Evolutionary conservation across 2,329 filamentous ascomycete genomes (phyloP).

Genomic region (Nothophoma quercina): DNA sequence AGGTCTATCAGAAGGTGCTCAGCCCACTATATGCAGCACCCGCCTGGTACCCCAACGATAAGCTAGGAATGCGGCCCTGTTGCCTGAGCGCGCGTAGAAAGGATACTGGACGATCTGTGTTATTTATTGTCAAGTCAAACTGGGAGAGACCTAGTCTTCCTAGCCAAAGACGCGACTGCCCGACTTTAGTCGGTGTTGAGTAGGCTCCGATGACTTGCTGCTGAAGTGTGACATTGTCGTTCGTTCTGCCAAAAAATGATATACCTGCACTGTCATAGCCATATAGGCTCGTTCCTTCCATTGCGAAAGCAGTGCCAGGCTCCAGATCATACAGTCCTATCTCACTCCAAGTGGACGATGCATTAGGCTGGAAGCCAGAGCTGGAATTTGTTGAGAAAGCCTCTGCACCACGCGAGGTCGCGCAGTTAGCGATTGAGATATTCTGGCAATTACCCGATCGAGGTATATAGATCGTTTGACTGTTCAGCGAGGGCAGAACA

Average conservation of each 20-base stretch:
- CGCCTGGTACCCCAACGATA: slow-evolving; percentile 78
- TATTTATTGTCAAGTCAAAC: slow-evolving; percentile 17
- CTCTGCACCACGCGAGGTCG: not conserved
- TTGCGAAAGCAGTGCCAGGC: slow-evolving; percentile 63
- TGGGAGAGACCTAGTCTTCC: slow-evolving; percentile 57
- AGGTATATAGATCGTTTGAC: slow-evolving; percentile 23
- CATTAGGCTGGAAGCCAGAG: not conserved
- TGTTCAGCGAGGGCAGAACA: slow-evolving; percentile 32
- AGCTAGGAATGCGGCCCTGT: slow-evolving; percentile 68
- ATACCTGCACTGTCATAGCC: slow-evolving; percentile 59
- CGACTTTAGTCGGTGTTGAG: slow-evolving; percentile 53
- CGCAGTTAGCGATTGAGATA: not conserved
- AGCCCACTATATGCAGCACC: slow-evolving; percentile 76
- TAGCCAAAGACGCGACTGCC: slow-evolving; percentile 52
- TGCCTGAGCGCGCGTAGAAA: slow-evolving; percentile 61
- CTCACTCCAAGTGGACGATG: slow-evolving; percentile 60
- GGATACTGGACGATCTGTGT: slow-evolving; percentile 52
- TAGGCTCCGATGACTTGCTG: slow-evolving; percentile 10
- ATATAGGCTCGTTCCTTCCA: slow-evolving; percentile 69
- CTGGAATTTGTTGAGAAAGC: not conserved
- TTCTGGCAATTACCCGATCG: not conserved
- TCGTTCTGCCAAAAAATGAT: slow-evolving; percentile 50
- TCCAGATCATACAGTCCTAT: slow-evolving; percentile 68
- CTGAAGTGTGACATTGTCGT: slow-evolving; percentile 30
- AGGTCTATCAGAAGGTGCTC: no score